Base-by-base conservation (phyloP, 2,329 filamentous ascomycete species). In the Paracamarosporium sp. region DNA sequence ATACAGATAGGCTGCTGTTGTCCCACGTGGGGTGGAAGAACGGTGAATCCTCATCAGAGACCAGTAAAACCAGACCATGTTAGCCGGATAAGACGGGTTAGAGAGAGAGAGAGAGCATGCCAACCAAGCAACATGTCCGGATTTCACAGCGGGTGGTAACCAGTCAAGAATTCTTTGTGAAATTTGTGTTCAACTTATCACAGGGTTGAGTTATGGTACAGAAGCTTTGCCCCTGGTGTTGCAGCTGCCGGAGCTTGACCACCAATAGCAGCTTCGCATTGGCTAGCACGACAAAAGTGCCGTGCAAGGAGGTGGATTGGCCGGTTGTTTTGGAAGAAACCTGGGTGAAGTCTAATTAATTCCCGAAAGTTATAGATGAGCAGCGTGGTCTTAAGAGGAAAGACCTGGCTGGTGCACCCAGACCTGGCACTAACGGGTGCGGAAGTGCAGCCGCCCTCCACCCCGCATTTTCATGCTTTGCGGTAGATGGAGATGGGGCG, bases 401-500 rank as follows among this genome's bases (percentile, higher is more conserved):
- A 41, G 22, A 48, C 12, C 43, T 53, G 62, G 62, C 55, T 63
- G 56, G 60, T 60, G 64, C 55, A 44, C 57, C 46, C 36, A 50
- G 24, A 44, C 40, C 35, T 41, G 53, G 56, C 48, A 41, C 35
- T 48, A 53, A 43, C 41, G 17, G 41, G 31, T 41, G 40, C 50
- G 41, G 54, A 52, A 60, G 47, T 57, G n/a, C 46, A 46, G 50
- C 41, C 43, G 38, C 52, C 40, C 22, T 53, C 20, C 57, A 54
- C 57, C 50, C 53, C 53, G 58, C 58, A 53, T 44, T 38, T 28
- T 69, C 53, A 70, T 38, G 56, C 51, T 63, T 71, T 76, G 56
- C 65, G 70, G 63, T 76, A 75, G 17, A 76, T 63, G 58, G 60
- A 67, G 60, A 76, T 73, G 44, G 63, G 69, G 20, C 73, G 73